These are phyloP conservation scores for Neurospora intermedia DNA, from an alignment of 495 filamentous ascomycete genomes.

Conservation along the genomic window DNA sequence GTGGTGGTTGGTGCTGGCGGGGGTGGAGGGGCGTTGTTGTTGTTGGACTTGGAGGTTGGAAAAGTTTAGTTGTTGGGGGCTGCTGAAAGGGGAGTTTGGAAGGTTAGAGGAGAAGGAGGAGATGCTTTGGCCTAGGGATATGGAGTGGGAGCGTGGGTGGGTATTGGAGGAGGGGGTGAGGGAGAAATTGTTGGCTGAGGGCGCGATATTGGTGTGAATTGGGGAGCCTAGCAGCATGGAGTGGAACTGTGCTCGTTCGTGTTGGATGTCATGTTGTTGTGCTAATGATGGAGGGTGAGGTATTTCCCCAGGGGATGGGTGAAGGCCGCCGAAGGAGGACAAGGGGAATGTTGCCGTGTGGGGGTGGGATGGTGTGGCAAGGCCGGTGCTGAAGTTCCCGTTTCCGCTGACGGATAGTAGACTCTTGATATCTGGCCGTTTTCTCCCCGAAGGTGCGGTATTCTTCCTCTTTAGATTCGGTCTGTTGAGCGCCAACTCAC, in stretches of 20 bases:
- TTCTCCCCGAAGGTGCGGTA: slow-evolving; percentile 18
- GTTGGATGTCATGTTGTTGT: slow-evolving; percentile 11
- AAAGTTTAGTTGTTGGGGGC: slow-evolving; percentile 17
- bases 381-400: slow-evolving; percentile 15
- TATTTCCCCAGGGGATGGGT: slow-evolving; percentile 19
- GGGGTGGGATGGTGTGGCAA: slow-evolving; percentile 20
- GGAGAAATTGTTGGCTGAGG: too few relatives aligned
- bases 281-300: slow-evolving; percentile 20
- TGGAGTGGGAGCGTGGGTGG: background rate
- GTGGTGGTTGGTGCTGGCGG: slow-evolving; percentile 12
- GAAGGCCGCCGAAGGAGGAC: slow-evolving; percentile 11
- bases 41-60: slow-evolving; percentile 8
- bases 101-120: background rate
- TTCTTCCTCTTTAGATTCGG: slow-evolving; percentile 35
- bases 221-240: slow-evolving; percentile 16
- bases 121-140: slow-evolving; percentile 1
- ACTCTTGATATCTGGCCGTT: slow-evolving; percentile 23
- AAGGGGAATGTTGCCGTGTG: slow-evolving; percentile 24
- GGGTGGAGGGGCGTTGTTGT: slow-evolving; percentile 6
- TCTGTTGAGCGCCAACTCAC: slow-evolving; percentile 11
- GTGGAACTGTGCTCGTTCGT: slow-evolving; percentile 1
- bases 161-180: background rate
- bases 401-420: slow-evolving; percentile 13
- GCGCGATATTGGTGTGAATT: slow-evolving; percentile 5
- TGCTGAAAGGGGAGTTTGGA: slow-evolving; percentile 10